Evolutionary conservation across 1,284 basidiomycete genomes (phyloP).

Genomic region (Tylopilus orsonianus): DNA sequence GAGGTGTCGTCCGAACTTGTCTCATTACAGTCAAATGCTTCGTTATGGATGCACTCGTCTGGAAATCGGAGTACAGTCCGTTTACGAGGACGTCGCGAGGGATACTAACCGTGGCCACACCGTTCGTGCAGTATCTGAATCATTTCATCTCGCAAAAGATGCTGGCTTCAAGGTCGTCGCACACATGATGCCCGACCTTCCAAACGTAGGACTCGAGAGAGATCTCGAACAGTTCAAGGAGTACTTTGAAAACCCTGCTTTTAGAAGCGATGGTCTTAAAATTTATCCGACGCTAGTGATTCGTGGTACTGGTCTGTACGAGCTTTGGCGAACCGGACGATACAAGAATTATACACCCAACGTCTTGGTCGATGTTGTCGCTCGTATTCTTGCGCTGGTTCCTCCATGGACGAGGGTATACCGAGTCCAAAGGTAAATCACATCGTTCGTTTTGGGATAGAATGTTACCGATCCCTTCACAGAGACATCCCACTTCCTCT

Average conservation of each 20-base stretch:
- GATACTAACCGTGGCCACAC: constrained; percentile 99
- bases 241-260: constrained; percentile 98
- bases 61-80: constrained; percentile 98
- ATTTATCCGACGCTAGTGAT: constrained; percentile 99
- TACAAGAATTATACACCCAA: constrained; percentile 99
- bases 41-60: constrained; percentile 98
- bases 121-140: constrained; percentile 95
- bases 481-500: constrained; percentile 96
- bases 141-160: constrained; percentile 98
- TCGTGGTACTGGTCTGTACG: constrained; percentile 95
- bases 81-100: constrained; percentile 98
- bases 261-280: constrained; percentile 96
- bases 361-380: constrained; percentile 95
- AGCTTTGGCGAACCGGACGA: constrained; percentile 93
- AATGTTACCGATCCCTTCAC: constrained; percentile 10
- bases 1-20: background rate
- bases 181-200: constrained; percentile 98
- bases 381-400: constrained; percentile 93
- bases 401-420: constrained; percentile 99
- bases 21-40: constrained; percentile 84
- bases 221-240: constrained; percentile 99
- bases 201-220: constrained; percentile 95
- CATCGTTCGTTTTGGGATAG: constrained; percentile 3
- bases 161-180: constrained; percentile 99
- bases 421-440: constrained; percentile 81